phyloP scores from a whole-genome alignment of 78 protist genomes.

The Emiliania huxleyi region DNA sequence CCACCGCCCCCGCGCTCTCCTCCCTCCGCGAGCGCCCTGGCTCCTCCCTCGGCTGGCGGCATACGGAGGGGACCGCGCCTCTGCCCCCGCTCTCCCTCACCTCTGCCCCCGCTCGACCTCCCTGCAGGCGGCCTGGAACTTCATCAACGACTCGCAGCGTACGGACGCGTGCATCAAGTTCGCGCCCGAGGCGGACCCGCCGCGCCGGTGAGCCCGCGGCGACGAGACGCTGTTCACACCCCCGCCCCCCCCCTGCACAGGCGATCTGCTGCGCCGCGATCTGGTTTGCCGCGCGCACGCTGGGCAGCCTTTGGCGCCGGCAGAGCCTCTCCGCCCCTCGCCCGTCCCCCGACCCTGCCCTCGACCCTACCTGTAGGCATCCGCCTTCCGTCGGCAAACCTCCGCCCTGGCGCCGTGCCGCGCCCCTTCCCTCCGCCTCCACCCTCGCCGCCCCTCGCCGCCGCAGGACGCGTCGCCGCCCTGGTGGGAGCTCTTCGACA shows the following conservation, averaged over 20 bases:
- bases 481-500: constrained; percentile 19
- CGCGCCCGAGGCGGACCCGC: background rate
- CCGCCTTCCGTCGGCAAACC: background rate
- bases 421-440: no score
- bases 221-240: no score
- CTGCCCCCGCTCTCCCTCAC: no score
- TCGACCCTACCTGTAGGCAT: no score
- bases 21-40: no score
- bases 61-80: no score
- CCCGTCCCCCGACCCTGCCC: no score
- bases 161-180: background rate
- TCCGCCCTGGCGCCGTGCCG: background rate
- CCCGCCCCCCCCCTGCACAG: background rate
- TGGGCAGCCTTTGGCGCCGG: background rate
- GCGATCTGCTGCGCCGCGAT: constrained; percentile 23
- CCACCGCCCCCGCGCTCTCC: no score
- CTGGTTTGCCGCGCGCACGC: constrained; percentile 15
- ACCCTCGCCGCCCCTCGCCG: background rate
- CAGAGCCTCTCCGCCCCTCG: no score
- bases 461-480: background rate
- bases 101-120: no score
- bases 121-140: background rate
- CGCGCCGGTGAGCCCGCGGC: no score
- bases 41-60: no score
- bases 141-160: constrained; percentile 25